Percentiles rank a stretch among this genome's conserved stretches.
These are phyloP conservation scores for Saprolegnia diclina DNA, from an alignment of 352 stramenopile genomes.

Conservation along the genomic window DNA sequence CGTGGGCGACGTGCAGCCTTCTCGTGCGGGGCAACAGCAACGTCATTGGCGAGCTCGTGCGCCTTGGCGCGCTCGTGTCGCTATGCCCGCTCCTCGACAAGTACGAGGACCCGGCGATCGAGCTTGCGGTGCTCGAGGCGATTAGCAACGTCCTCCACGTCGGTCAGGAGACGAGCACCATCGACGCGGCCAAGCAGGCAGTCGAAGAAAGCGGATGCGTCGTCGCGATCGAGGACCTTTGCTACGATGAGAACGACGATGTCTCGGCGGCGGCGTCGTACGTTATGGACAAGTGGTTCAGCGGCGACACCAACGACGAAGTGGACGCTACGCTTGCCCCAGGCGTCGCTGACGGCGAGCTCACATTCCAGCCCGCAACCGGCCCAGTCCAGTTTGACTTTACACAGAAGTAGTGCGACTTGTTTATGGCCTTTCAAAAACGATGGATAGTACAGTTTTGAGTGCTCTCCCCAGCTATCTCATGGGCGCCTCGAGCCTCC, in stretches of 20 bases:
- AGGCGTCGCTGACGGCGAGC: constrained; percentile 38
- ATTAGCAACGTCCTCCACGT: constrained; percentile 69
- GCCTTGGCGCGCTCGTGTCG: constrained; percentile 64
- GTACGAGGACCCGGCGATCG: constrained; percentile 79
- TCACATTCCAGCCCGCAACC: constrained; percentile 70
- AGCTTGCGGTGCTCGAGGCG: constrained; percentile 79
- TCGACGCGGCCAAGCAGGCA: constrained; percentile 45
- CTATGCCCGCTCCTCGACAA: constrained; percentile 73
- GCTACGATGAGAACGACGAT: constrained; percentile 75
- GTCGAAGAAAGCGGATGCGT: constrained; percentile 78
- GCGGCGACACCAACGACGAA: constrained; percentile 43
- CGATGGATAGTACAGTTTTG: no score
- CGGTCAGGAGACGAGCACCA: constrained; percentile 31
- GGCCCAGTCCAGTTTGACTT: constrained; percentile 70
- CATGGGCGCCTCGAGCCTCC: no score
- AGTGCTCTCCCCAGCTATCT: no score
- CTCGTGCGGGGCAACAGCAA: constrained; percentile 60
- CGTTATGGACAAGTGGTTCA: constrained; percentile 80
- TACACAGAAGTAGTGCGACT: constrained; percentile 24
- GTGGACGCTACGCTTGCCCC: constrained; percentile 41
- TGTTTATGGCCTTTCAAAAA: background rate
- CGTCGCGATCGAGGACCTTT: constrained; percentile 72
- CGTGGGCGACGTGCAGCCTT: constrained; percentile 83
- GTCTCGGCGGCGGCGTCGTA: constrained; percentile 66
- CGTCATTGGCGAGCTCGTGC: constrained; percentile 58